Percentiles rank a stretch among this genome's conserved stretches.
Conservation (phyloP, 1,284 basidiomycete genomes). For the Cutaneotrichosporon cutaneum region DNA sequence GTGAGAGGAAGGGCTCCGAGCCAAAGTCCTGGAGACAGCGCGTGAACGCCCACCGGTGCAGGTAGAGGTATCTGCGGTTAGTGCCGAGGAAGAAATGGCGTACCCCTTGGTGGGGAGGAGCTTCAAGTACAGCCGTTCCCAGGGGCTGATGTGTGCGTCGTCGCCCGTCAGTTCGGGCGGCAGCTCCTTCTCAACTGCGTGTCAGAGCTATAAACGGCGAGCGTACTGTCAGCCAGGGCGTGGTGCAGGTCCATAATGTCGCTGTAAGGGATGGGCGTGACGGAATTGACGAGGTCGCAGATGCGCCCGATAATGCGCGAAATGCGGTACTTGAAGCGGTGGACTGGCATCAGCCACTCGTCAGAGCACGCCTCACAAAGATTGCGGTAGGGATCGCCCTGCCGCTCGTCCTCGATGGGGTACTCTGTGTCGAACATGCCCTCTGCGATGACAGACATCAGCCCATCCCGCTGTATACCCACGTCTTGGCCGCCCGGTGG, state of each 20-base stretch:
- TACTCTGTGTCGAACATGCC: conserved; percentile 7
- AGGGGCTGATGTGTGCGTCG: background rate
- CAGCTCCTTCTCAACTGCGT: background rate
- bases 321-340: conserved; percentile 19
- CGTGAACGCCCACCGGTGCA: conserved; percentile 17
- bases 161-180: background rate
- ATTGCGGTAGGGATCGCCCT: background rate
- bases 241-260: background rate
- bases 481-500: conserved; percentile 23
- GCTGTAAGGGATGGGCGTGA: conserved; percentile 3
- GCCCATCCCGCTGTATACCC: background rate
- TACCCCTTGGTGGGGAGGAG: conserved; percentile 15
- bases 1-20: conserved; percentile 9
- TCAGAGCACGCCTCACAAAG: background rate
- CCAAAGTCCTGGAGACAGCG: conserved; percentile 7
- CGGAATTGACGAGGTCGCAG: conserved; percentile 14
- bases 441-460: conserved; percentile 3
- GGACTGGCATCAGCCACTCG: background rate
- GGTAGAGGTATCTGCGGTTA: conserved; percentile 8
- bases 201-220: background rate
- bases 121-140: conserved; percentile 13
- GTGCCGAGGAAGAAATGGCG: background rate
- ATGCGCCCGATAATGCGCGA: conserved; percentile 16
- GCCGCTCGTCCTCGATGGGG: background rate
- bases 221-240: background rate